These are phyloP conservation scores for Thelephora aurantiotincta DNA, from an alignment of 768 basidiomycete genomes.

Conservation along the genomic window DNA sequence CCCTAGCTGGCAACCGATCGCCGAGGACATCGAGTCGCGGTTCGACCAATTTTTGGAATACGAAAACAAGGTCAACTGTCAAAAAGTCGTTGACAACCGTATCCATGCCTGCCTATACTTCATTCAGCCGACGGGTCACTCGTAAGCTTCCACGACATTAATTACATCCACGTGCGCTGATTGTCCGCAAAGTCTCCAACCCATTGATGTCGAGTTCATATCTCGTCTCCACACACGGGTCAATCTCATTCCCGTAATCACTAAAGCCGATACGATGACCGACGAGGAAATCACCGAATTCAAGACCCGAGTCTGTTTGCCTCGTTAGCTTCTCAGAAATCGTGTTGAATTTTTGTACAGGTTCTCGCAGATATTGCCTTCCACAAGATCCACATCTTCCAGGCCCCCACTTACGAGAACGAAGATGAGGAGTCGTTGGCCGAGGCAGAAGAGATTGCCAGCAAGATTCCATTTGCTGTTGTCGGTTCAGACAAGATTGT, in stretches of 20 bases:
- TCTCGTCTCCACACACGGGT: conserved; percentile 92
- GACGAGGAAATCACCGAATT: conserved; percentile 90
- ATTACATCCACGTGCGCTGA: neutral
- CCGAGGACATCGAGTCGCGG: conserved; percentile 95
- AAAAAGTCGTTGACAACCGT: conserved; percentile 89
- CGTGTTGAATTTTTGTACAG: conserved; percentile 23
- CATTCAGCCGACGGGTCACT: conserved; percentile 95
- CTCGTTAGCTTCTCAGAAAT: neutral
- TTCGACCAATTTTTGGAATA: conserved; percentile 97
- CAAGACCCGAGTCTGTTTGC: conserved; percentile 67
- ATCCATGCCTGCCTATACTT: conserved; percentile 99
- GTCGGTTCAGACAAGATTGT: conserved; percentile 88
- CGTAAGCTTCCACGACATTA: conserved; percentile 39
- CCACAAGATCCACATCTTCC: conserved; percentile 96
- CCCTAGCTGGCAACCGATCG: conserved; percentile 90
- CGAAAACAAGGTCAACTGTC: conserved; percentile 95
- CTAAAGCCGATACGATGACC: conserved; percentile 95
- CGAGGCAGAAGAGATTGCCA: conserved; percentile 93
- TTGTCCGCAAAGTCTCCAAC: conserved; percentile 62
- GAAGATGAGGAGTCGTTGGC: conserved; percentile 98
- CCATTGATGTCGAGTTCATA: conserved; percentile 99
- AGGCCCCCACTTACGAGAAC: conserved; percentile 93
- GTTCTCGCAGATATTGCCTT: conserved; percentile 86
- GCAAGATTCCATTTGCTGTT: conserved; percentile 97
- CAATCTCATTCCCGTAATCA: conserved; percentile 97